Conservation (phyloP, 495 filamentous ascomycete genomes). For the Talaromyces trachyspermus region DNA sequence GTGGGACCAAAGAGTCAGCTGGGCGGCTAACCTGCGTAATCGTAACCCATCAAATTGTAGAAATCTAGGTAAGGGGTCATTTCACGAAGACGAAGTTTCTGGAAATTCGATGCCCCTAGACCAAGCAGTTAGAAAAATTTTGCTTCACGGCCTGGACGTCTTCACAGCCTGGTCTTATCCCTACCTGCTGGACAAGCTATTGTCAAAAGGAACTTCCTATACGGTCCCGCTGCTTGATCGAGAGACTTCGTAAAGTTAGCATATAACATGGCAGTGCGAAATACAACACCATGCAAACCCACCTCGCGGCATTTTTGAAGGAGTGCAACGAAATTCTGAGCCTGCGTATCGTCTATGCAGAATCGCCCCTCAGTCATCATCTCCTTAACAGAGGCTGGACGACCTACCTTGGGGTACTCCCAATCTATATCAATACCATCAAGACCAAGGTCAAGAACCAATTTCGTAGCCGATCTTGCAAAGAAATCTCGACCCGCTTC, state of each 20-base stretch:
- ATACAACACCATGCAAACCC: slow-evolving; percentile 3
- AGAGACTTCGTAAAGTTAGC: slow-evolving; percentile 34
- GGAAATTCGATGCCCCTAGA: slow-evolving; percentile 57
- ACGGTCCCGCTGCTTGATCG: slow-evolving; percentile 50
- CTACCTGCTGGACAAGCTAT: slow-evolving; percentile 56
- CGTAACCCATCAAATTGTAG: slow-evolving; percentile 72
- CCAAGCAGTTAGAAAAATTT: slow-evolving; percentile 14
- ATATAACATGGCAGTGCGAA: neutral
- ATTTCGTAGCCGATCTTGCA: slow-evolving; percentile 57
- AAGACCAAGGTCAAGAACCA: slow-evolving; percentile 62
- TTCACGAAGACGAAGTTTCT: slow-evolving; percentile 52
- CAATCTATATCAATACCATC: slow-evolving; percentile 40
- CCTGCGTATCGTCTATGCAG: slow-evolving; percentile 45
- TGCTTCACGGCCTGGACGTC: too few relatives aligned
- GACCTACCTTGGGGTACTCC: slow-evolving; percentile 8
- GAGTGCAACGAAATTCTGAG: slow-evolving; percentile 61
- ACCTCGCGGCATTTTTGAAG: slow-evolving; percentile 56
- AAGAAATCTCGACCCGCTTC: slow-evolving; percentile 61
- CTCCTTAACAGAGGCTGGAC: neutral
- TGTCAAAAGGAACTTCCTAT: slow-evolving; percentile 63
- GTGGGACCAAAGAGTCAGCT: neutral
- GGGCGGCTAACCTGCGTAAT: slow-evolving; percentile 50
- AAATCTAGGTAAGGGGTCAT: slow-evolving; percentile 72
- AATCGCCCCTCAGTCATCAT: neutral
- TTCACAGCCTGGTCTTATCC: neutral